Base-by-base conservation (phyloP, 1,284 basidiomycete species). In the Ustilago bromivora region DNA sequence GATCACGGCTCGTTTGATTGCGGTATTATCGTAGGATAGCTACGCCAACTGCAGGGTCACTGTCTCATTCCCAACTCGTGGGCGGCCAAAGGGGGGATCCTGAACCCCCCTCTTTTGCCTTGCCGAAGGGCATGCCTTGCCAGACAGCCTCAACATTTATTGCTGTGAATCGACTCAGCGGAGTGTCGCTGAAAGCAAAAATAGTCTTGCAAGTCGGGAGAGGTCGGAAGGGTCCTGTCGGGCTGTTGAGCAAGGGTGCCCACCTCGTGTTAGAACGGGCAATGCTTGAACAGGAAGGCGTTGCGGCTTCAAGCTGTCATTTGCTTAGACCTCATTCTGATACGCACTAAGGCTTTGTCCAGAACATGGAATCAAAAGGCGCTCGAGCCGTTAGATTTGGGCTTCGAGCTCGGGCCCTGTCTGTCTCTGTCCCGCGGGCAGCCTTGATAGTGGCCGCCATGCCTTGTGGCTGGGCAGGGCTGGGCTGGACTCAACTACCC, bases 51-150 rank as follows among this genome's bases (percentile, higher is more conserved):
- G 56, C 56, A 57, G 56, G 40, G 23, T 31, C 23, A 36, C 17
- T 57, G 62, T 53, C 53, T 64, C 62, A 59, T 52, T 51, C 57
- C 43, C 23, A 43, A 32, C 40, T 40, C 35, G 17, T 47, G 34
- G 63, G 56, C 34, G 40, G 49, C 49, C 36, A 2, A 23, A 65
- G 58, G 56, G 53, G 57, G 58, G 63, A 65, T 23, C 23, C 2
- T 23, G 23, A 23, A 23, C 23, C 61, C 23, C 23, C 23, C 23
- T 28, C 23, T 28, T 28, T 28, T 28, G 23, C 23, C 23, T 28
- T 28, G 23, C 23, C 2, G 3, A 28, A 28, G 23, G 23, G 23
- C 23, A 28, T 28, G 23, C 23, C 23, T 28, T 28, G 2, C 23
- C 23, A 28, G 23, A 53, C 51, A 10, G 47, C 47, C 28, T 51